phyloP scores from a whole-genome alignment of 2,329 filamentous ascomycete species.

The Ophiostoma quercus region DNA sequence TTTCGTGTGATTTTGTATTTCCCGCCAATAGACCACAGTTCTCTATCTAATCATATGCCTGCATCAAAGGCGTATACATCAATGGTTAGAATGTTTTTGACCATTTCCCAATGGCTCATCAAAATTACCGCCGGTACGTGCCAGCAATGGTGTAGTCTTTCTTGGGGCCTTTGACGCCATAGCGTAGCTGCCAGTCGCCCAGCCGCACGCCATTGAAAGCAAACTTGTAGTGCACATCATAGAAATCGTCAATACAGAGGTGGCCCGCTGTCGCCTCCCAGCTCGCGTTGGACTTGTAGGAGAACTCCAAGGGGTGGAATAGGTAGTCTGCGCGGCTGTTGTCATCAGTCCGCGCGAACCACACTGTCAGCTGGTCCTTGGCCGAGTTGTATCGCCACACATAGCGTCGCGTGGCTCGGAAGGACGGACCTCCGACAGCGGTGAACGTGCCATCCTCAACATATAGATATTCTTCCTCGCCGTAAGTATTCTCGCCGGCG shows the following conservation, averaged over 20 bases:
- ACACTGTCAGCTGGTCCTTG: conserved; percentile 59
- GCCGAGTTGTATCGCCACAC: conserved; percentile 64
- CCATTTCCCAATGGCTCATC: neutral
- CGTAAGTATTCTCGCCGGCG: conserved; percentile 23
- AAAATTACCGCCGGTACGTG: conserved; percentile 40
- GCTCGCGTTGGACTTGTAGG: conserved; percentile 30
- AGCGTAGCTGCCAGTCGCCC: conserved; percentile 54
- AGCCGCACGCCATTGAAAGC: conserved; percentile 54
- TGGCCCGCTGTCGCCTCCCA: conserved; percentile 65
- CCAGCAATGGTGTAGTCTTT: conserved; percentile 65
- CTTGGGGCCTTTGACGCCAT: conserved; percentile 63
- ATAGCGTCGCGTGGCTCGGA: conserved; percentile 61
- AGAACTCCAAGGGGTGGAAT: conserved; percentile 68
- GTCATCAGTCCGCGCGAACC: conserved; percentile 66
- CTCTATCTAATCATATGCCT: neutral
- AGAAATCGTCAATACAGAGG: conserved; percentile 66
- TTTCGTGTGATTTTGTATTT: neutral
- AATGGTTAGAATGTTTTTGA: neutral
- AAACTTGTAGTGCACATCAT: conserved; percentile 66
- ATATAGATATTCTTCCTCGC: conserved; percentile 60
- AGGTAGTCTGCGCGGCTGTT: conserved; percentile 61
- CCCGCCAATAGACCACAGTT: neutral
- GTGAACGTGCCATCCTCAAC: conserved; percentile 62
- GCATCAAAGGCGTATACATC: too few relatives aligned
- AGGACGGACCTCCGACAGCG: conserved; percentile 42